Percentiles rank a stretch among this genome's conserved stretches.
Conservation (phyloP, 2,329 filamentous ascomycete genomes). For the Fusarium sp. region DNA sequence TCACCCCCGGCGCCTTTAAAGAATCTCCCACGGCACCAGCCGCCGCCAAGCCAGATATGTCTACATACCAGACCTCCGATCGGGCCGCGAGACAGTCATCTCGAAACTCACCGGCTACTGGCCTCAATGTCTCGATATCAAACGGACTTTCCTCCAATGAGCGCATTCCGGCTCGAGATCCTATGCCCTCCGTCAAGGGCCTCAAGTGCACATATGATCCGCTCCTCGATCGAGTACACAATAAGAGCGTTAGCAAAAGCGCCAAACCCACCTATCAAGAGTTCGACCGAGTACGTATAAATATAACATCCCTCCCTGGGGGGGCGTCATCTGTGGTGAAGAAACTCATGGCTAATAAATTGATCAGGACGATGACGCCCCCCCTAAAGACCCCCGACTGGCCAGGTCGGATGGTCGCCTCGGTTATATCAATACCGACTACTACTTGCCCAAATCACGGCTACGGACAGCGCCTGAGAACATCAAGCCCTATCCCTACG, state of each 20-base stretch:
- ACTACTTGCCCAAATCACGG: constrained; percentile 77
- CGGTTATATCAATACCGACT: constrained; percentile 77
- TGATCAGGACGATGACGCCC: constrained; percentile 82
- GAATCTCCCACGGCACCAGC: constrained; percentile 65
- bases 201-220: constrained; percentile 73
- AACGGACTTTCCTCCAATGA: constrained; percentile 52
- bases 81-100: constrained; percentile 46
- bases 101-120: constrained; percentile 48
- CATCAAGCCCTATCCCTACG: constrained; percentile 83
- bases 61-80: constrained; percentile 63
- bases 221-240: constrained; percentile 63
- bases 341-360: constrained; percentile 68
- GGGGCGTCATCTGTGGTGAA: constrained; percentile 71
- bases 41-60: constrained; percentile 66
- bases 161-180: constrained; percentile 69
- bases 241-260: constrained; percentile 66
- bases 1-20: constrained; percentile 64
- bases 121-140: constrained; percentile 52
- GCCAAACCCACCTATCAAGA: constrained; percentile 72
- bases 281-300: constrained; percentile 75
- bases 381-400: constrained; percentile 85
- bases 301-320: constrained; percentile 58
- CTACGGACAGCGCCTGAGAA: constrained; percentile 81
- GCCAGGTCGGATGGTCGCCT: constrained; percentile 71
- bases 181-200: constrained; percentile 65